A percentile compares a stretch with the other conserved stretches of the same genome.
Conservation (phyloP, 768 basidiomycete genomes). For the Tricholoma terreum region DNA sequence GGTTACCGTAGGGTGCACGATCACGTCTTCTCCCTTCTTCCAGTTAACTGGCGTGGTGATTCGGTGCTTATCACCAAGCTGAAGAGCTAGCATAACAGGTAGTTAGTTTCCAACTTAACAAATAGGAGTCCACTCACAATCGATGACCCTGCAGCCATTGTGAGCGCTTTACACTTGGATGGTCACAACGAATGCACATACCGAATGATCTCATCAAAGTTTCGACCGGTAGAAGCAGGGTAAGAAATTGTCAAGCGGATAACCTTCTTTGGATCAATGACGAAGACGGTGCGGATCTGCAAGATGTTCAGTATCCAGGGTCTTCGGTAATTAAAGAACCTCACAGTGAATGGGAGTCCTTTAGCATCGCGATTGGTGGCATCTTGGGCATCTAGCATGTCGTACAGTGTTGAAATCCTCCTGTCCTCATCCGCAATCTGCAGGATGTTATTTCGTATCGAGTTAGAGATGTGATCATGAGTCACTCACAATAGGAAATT, state of each 20-base stretch:
- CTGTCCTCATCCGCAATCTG: constrained; percentile 93
- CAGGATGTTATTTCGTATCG: neutral
- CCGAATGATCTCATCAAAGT: constrained; percentile 69
- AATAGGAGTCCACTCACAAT: constrained; percentile 39
- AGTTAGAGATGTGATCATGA: constrained; percentile 22
- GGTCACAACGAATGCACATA: constrained; percentile 19
- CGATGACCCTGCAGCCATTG: constrained; percentile 57
- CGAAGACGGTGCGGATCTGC: constrained; percentile 92
- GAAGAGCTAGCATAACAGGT: constrained; percentile 55
- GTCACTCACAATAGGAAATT: constrained; percentile 96
- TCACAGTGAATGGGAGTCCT: constrained; percentile 90
- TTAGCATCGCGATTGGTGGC: constrained; percentile 82
- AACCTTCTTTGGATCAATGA: constrained; percentile 95
- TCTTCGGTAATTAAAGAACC: constrained; percentile 6
- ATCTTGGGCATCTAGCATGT: constrained; percentile 97
- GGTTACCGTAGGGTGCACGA: constrained; percentile 80
- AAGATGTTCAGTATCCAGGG: neutral
- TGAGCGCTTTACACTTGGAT: constrained; percentile 6
- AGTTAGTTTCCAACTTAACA: constrained; percentile 13
- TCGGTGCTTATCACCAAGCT: constrained; percentile 82
- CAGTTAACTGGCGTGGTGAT: constrained; percentile 94
- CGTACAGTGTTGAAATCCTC: constrained; percentile 81
- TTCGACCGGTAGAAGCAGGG: constrained; percentile 94
- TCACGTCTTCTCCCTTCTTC: constrained; percentile 91
- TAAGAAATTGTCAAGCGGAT: constrained; percentile 90